These are phyloP conservation scores for Antrodiella citrinella DNA, from an alignment of 768 basidiomycete genomes.

Conservation along the genomic window DNA sequence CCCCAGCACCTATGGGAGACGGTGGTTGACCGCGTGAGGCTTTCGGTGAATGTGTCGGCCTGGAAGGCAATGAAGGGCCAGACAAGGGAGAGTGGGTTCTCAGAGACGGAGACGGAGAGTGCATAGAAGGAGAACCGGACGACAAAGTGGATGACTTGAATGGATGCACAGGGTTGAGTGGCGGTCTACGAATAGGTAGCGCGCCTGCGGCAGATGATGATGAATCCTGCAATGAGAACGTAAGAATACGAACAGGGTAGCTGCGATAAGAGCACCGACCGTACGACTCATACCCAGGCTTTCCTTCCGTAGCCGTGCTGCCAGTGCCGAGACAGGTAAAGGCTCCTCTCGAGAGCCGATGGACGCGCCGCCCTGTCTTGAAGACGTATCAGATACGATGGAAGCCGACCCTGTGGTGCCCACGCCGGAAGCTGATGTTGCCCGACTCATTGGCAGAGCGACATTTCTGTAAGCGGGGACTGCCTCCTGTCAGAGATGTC, in stretches of 20 bases:
- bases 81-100: slow-evolving; percentile 39
- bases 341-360: slow-evolving; percentile 30
- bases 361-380: slow-evolving; percentile 29
- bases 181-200: slow-evolving; percentile 37
- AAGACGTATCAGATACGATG: slow-evolving; percentile 34
- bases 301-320: slow-evolving; percentile 40
- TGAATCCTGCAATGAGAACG: slow-evolving; percentile 17
- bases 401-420: slow-evolving; percentile 25
- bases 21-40: slow-evolving; percentile 32
- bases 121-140: slow-evolving; percentile 38
- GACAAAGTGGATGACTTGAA: slow-evolving; percentile 47
- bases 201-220: slow-evolving; percentile 25
- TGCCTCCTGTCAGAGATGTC: slow-evolving; percentile 23
- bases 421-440: slow-evolving; percentile 23
- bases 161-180: slow-evolving; percentile 34
- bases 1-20: slow-evolving; percentile 28
- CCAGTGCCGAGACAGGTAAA: slow-evolving; percentile 24
- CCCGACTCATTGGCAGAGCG: slow-evolving; percentile 28
- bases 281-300: slow-evolving; percentile 33
- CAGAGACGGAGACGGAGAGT: slow-evolving; percentile 40
- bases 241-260: neutral
- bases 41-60: slow-evolving; percentile 31
- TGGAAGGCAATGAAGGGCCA: slow-evolving; percentile 28
- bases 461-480: slow-evolving; percentile 28
- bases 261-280: slow-evolving; percentile 11